Evolutionary conservation across 1,139 yeast species (phyloP).

Genomic region (Ashbya aceris): DNA sequence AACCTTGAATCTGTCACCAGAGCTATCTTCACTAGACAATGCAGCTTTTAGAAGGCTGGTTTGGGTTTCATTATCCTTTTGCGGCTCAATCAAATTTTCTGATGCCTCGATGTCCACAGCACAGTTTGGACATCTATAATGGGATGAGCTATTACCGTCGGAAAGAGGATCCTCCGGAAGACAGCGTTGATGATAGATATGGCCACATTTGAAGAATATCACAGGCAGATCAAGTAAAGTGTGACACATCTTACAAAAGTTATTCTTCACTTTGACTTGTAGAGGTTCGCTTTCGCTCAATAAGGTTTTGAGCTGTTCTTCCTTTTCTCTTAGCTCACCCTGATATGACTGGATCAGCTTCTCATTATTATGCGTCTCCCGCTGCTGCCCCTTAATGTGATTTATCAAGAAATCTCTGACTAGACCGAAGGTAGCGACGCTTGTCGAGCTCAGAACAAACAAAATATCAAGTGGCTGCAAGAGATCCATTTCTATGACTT

Average conservation of each 20-base stretch:
- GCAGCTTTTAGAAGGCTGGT: slow-evolving; percentile 54
- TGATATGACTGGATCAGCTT: slow-evolving; percentile 62
- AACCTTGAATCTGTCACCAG: slow-evolving; percentile 55
- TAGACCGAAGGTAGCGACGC: slow-evolving; percentile 63
- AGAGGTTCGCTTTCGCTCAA: slow-evolving; percentile 32
- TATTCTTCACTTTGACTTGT: slow-evolving; percentile 58
- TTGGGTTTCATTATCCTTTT: slow-evolving; percentile 52
- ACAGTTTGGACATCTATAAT: slow-evolving; percentile 61
- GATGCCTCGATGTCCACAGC: slow-evolving; percentile 59
- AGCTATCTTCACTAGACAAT: slow-evolving; percentile 42
- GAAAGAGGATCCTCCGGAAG: slow-evolving; percentile 37
- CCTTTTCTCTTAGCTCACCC: slow-evolving; percentile 51
- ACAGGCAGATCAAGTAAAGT: slow-evolving; percentile 67
- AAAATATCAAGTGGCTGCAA: slow-evolving; percentile 72
- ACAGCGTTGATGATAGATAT: slow-evolving; percentile 81
- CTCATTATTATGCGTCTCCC: slow-evolving; percentile 60
- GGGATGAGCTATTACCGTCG: slow-evolving; percentile 1
- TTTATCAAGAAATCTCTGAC: slow-evolving; percentile 62
- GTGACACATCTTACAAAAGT: slow-evolving; percentile 64
- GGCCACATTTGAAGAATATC: slow-evolving; percentile 78
- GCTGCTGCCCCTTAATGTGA: slow-evolving; percentile 49
- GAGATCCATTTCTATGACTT: slow-evolving; percentile 44
- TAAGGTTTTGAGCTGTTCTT: slow-evolving; percentile 44
- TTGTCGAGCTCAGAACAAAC: slow-evolving; percentile 54
- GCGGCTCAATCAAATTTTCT: slow-evolving; percentile 48